Evolutionary conservation across 768 basidiomycete species (phyloP), one percentile per base, ranked within the genome.

Genomic region (Pholiota microspora): DNA sequence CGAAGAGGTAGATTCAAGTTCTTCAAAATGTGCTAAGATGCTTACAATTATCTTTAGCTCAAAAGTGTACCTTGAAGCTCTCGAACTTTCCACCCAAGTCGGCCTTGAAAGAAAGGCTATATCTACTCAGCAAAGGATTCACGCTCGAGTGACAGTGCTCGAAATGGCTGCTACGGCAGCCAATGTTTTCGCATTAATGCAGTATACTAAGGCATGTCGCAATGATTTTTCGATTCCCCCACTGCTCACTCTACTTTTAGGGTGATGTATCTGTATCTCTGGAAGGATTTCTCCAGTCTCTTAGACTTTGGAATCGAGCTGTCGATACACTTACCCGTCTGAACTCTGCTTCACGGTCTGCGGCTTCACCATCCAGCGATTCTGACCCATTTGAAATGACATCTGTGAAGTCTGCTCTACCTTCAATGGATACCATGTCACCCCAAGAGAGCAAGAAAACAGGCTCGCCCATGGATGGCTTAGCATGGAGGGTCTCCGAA

Each of bases 261-360:
- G 82, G 86, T 42, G 83, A 93, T 45, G 70, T 81, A 0, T 71
- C 79, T 0, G 71, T 75, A 4, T 79, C 85, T 2, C 63, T 92
- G 13, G 74, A 79, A 42, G 78, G 78, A 16, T 71, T 87, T 57
- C 71, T 89, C 10, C 88, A 89, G 58, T 82, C 88, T 0, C 75
- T 93, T 47, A 83, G 92, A 15, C 70, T 94, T 1, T 92, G 87
- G 84, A 90, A 89, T 64, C 83, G 89, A 24, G 91, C 92, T 3
- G 70, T 84, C 12, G 91, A 92, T 18, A 79, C 80, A 0, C 66
- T 92, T 0, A 68, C 80, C 5, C 84, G 89, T 27, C 73, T 92
- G 4, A 73, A 69, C n/a, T 79, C 79, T 15, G 66, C 69, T 1
- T 59, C 63, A 13, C 60, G 58, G 8, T 34, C 38, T 48, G 44